Evolutionary conservation across 2,329 filamentous ascomycete species (phyloP).

Genomic region (Fusarium sublunatum): DNA sequence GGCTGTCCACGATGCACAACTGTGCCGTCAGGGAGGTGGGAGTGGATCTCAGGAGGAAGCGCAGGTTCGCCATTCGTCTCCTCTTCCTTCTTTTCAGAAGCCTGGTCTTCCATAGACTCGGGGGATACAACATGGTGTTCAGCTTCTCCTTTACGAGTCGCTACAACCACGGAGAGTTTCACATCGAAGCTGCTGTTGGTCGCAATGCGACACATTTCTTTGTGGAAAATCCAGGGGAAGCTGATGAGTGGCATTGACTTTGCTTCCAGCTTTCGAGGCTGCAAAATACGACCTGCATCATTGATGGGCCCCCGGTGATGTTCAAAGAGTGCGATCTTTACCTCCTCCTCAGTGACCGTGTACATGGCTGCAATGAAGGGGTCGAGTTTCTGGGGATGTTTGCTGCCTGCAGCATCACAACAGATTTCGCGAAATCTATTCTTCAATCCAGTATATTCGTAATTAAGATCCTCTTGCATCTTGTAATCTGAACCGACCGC

Average conservation of each 20-base stretch:
- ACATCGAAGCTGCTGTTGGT: conserved; percentile 36
- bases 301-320: conserved; percentile 45
- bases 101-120: not conserved
- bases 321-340: conserved; percentile 68
- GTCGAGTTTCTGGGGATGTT: conserved; percentile 68
- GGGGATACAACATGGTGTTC: not conserved
- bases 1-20: conserved; percentile 37
- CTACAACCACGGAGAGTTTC: conserved; percentile 30
- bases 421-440: conserved; percentile 76
- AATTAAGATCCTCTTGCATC: conserved; percentile 83
- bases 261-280: conserved; percentile 43
- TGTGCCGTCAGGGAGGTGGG: conserved; percentile 34
- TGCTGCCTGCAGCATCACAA: conserved; percentile 70
- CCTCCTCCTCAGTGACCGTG: conserved; percentile 78
- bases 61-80: not conserved
- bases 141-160: conserved; percentile 15
- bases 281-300: conserved; percentile 48
- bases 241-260: conserved; percentile 82
- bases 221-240: conserved; percentile 91
- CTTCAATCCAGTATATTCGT: conserved; percentile 73
- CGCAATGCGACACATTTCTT: conserved; percentile 58
- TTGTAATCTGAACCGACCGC: conserved; percentile 83
- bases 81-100: not conserved
- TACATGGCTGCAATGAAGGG: conserved; percentile 91
- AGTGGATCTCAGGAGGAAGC: conserved; percentile 18